Evolutionary conservation across 805 yeast species (phyloP).

Genomic region (Cyberlindnera galapagoensis): DNA sequence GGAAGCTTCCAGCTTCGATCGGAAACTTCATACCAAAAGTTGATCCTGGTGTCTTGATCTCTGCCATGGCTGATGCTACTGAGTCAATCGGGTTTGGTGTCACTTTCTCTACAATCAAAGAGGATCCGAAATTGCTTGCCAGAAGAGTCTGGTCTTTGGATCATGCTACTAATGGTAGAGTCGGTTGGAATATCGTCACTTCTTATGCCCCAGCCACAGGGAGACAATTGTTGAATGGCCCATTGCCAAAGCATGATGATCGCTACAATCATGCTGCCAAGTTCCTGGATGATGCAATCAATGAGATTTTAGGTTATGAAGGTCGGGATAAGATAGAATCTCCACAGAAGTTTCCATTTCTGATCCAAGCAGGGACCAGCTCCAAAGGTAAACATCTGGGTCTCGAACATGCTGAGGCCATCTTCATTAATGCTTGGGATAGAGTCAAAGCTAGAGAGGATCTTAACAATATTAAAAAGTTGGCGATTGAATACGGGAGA

Average conservation of each 20-base stretch:
- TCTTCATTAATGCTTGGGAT: slow-evolving; percentile 31
- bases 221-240: slow-evolving; percentile 29
- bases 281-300: slow-evolving; percentile 37
- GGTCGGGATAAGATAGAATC: slow-evolving; percentile 26
- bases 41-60: slow-evolving; percentile 29
- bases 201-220: slow-evolving; percentile 38
- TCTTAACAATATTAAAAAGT: slow-evolving; percentile 26
- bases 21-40: slow-evolving; percentile 26
- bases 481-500: slow-evolving; percentile 31
- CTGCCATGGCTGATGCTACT: slow-evolving; percentile 36
- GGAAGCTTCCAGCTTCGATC: slow-evolving; percentile 26
- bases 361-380: slow-evolving; percentile 40
- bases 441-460: slow-evolving; percentile 27
- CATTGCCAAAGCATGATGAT: slow-evolving; percentile 32
- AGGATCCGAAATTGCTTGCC: slow-evolving; percentile 36
- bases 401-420: slow-evolving; percentile 37
- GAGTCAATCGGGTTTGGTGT: slow-evolving; percentile 33
- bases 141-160: slow-evolving; percentile 29
- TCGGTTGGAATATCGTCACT: slow-evolving; percentile 44
- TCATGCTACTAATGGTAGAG: slow-evolving; percentile 35
- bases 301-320: slow-evolving; percentile 30
- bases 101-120: slow-evolving; percentile 37
- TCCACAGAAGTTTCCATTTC: slow-evolving; percentile 37
- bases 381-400: slow-evolving; percentile 34
- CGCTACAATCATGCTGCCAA: slow-evolving; percentile 36